Evolutionary conservation across 306 rosid genomes (phyloP).

Genomic region (Cucurbita pepo): DNA sequence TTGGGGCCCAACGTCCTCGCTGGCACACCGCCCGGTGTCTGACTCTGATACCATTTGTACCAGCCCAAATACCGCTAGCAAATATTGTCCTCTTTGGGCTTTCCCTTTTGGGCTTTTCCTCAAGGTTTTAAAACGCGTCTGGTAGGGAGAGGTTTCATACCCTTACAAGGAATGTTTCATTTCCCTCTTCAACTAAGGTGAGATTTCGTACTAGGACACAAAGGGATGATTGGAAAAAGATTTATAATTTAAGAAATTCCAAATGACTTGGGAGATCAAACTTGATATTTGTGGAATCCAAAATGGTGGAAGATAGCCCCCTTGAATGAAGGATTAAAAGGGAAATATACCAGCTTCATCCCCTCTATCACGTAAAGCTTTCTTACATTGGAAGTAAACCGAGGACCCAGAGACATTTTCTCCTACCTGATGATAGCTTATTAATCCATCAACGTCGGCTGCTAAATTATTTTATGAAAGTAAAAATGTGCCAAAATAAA

Average conservation of each 20-base stretch:
- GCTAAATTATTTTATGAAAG: not conserved
- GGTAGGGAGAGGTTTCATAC: too few species aligned
- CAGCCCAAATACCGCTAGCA: too few species aligned
- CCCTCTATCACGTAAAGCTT: not conserved
- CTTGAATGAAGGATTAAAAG: not conserved
- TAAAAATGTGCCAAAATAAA: not conserved
- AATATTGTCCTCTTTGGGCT: too few species aligned
- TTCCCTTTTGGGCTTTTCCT: too few species aligned
- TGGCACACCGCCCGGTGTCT: too few species aligned
- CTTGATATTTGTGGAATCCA: not conserved
- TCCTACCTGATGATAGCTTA: not conserved
- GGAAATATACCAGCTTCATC: not conserved
- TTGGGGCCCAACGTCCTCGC: too few species aligned
- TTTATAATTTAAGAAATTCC: not conserved
- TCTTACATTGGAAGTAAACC: not conserved
- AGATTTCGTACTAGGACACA: not conserved
- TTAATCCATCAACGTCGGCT: not conserved
- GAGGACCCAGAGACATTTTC: not conserved
- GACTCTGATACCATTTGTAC: too few species aligned
- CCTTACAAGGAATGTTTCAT: too few species aligned
- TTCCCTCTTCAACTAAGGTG: too few species aligned
- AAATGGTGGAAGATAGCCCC: not conserved
- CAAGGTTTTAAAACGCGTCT: too few species aligned
- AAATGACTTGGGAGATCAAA: not conserved
- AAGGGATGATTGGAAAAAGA: not conserved